Evolutionary conservation across 148 eudicot species (phyloP).

Genomic region (Spergularia bocconei): DNA sequence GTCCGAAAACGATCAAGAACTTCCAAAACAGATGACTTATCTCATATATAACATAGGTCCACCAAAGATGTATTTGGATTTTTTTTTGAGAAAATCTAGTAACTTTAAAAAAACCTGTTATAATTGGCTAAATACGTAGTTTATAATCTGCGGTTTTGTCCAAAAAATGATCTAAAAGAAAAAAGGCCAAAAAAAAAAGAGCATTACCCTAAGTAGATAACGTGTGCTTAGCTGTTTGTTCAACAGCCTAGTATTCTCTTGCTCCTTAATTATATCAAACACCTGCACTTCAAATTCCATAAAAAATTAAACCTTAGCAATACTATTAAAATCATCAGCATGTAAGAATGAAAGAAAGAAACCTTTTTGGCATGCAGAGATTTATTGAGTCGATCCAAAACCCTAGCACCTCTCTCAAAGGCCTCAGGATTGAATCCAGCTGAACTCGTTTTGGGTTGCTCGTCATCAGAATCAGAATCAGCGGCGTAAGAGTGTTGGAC

Average conservation of each 20-base stretch:
- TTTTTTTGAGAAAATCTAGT: too few species aligned
- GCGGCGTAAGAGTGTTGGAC: slow-evolving; percentile 47
- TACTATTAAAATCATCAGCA: not conserved
- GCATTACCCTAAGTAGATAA: too few species aligned
- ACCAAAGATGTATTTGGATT: too few species aligned
- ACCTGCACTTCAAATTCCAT: slow-evolving; percentile 5
- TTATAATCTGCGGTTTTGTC: too few species aligned
- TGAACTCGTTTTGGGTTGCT: slow-evolving; percentile 70
- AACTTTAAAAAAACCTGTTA: too few species aligned
- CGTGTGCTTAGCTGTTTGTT: slow-evolving; percentile 40
- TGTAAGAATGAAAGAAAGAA: not conserved
- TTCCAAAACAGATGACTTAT: too few species aligned
- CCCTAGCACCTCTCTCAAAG: slow-evolving; percentile 68
- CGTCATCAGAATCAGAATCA: slow-evolving; percentile 58
- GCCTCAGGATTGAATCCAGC: slow-evolving; percentile 93
- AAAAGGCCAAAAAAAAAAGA: too few species aligned
- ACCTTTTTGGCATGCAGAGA: slow-evolving; percentile 66
- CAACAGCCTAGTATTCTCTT: slow-evolving; percentile 70
- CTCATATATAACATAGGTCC: too few species aligned
- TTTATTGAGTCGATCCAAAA: slow-evolving; percentile 42
- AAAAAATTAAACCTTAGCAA: not conserved
- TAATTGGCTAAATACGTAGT: too few species aligned
- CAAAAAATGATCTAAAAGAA: too few species aligned
- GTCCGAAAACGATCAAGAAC: too few species aligned
- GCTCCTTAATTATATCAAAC: slow-evolving; percentile 40